Base-by-base conservation (phyloP, 768 basidiomycete genomes). In the Daedaleopsis nitida region DNA sequence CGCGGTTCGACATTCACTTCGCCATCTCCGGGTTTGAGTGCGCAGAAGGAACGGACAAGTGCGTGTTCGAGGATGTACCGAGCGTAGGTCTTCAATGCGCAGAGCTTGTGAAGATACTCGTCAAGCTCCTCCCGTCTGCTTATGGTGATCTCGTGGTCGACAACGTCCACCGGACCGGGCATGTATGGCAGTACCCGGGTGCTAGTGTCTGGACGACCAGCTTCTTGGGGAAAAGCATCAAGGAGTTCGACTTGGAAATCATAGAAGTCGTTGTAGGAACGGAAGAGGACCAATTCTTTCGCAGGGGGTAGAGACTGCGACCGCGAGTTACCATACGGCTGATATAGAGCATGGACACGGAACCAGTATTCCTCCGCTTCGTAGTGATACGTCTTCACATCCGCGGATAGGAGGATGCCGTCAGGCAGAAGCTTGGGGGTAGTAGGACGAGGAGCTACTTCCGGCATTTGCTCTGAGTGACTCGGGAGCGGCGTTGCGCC, bases 351-450 rank as follows among this genome's bases (percentile, higher is more conserved):
- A 70, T 97, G 86, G 48, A 98, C 82, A 34, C 96, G 88, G 84
- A 98, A 99, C 94, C 96, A 98, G 76, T 94, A 99, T 68, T 96
- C 91, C 8, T 94, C 88, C 81, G 89, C 91, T 74, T 99, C 97
- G 72, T 85, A 89, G 74, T 98, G 97, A 80, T 96, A 98, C n/a
- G 95, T 96, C 55, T 94, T 91, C 58, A 98, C 94, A 62, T 88
- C 86, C 35, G 94, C 94, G 21, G 88, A 84, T 16, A 94, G 83
- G 65, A 98, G 85, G 42, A 94, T 85, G 47, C 96, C 96, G 37
- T 89, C 86, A 5, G 89, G 89, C 24, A 94, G 79, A n/a, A 77
- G 66, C 59, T 84, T 78, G 27, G 79, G 76, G 1, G 78, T 71
- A 32, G 78, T 70, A 35, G 80, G 70, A 5, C 78, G 78, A 52